phyloP scores from a whole-genome alignment of 176 grass and related monocot genomes.

The Oryza glumipatula region DNA sequence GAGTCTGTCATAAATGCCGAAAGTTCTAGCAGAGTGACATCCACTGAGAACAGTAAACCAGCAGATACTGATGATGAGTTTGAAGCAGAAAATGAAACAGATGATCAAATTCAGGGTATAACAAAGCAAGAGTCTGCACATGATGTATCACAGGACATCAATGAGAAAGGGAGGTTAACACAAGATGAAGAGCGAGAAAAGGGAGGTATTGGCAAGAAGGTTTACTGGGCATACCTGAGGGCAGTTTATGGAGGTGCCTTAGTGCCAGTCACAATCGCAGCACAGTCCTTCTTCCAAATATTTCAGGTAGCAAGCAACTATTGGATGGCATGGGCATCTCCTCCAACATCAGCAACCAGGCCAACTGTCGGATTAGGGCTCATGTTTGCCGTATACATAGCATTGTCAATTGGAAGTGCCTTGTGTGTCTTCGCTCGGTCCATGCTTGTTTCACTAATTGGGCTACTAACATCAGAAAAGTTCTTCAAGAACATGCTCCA shows the following conservation, averaged over 20 bases:
- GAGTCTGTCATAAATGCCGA: slow-evolving; percentile 82
- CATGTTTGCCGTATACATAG: slow-evolving; percentile 73
- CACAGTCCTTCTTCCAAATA: slow-evolving; percentile 81
- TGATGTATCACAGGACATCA: slow-evolving; percentile 63
- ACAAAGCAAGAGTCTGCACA: slow-evolving; percentile 81
- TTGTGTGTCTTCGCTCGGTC: slow-evolving; percentile 66
- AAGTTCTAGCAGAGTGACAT: slow-evolving; percentile 75
- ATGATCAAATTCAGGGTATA: slow-evolving; percentile 67
- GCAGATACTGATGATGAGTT: slow-evolving; percentile 51
- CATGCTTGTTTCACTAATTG: slow-evolving; percentile 57
- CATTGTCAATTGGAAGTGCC: slow-evolving; percentile 69
- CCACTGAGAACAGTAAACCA: slow-evolving; percentile 35
- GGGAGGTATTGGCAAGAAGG: slow-evolving; percentile 80
- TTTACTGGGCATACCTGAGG: slow-evolving; percentile 88
- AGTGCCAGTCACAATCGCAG: slow-evolving; percentile 65
- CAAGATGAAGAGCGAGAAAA: slow-evolving; percentile 96
- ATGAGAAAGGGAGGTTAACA: slow-evolving; percentile 78
- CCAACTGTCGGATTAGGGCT: slow-evolving; percentile 58
- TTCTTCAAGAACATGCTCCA: slow-evolving; percentile 90
- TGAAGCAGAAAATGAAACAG: slow-evolving; percentile 48
- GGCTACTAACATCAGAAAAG: slow-evolving; percentile 72
- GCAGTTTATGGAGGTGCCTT: slow-evolving; percentile 74
- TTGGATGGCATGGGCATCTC: slow-evolving; percentile 94
- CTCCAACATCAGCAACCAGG: slow-evolving; percentile 56
- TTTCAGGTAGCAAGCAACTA: slow-evolving; percentile 95